Evolutionary conservation across 1,284 basidiomycete genomes (phyloP).

Genomic region (Neonothopanus nambi): DNA sequence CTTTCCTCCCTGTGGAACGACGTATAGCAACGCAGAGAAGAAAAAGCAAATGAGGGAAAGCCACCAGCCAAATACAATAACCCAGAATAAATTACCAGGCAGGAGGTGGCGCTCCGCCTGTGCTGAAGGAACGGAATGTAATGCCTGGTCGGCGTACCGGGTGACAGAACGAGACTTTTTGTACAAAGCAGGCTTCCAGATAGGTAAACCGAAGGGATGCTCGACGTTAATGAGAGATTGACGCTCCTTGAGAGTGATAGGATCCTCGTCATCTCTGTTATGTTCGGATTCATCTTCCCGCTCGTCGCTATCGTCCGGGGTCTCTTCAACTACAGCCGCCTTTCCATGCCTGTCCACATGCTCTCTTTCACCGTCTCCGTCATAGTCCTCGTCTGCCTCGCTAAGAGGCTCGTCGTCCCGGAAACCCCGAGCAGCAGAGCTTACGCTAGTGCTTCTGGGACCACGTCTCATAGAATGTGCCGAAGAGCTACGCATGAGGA

Average conservation of each 20-base stretch:
- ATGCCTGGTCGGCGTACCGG: conserved; percentile 91
- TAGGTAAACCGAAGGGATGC: conserved; percentile 98
- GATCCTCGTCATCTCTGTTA: conserved; percentile 67
- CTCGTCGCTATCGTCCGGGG: conserved; percentile 45
- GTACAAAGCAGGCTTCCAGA: conserved; percentile 99
- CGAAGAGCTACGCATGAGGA: conserved; percentile 49
- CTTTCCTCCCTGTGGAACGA: conserved; percentile 78
- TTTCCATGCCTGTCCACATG: conserved; percentile 18
- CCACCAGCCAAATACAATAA: conserved; percentile 89
- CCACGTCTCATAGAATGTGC: conserved; percentile 46
- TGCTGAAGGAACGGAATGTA: conserved; percentile 91
- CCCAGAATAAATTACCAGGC: conserved; percentile 94
- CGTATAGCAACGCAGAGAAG: conserved; percentile 68
- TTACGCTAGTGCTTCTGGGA: conserved; percentile 59
- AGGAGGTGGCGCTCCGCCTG: conserved; percentile 89
- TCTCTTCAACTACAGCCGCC: conserved; percentile 28
- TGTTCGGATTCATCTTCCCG: conserved; percentile 30
- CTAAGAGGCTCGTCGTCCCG: conserved; percentile 48
- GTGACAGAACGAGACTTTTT: conserved; percentile 98
- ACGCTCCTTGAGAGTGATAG: conserved; percentile 93
- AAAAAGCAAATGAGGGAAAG: conserved; percentile 73
- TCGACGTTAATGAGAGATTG: conserved; percentile 99
- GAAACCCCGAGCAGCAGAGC: conserved; percentile 48
- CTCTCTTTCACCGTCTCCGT: conserved; percentile 12
- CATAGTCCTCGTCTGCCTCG: conserved; percentile 43